These are phyloP conservation scores for Rhodotorula sp. DNA, from an alignment of 1,284 basidiomycete species.

Conservation along the genomic window DNA sequence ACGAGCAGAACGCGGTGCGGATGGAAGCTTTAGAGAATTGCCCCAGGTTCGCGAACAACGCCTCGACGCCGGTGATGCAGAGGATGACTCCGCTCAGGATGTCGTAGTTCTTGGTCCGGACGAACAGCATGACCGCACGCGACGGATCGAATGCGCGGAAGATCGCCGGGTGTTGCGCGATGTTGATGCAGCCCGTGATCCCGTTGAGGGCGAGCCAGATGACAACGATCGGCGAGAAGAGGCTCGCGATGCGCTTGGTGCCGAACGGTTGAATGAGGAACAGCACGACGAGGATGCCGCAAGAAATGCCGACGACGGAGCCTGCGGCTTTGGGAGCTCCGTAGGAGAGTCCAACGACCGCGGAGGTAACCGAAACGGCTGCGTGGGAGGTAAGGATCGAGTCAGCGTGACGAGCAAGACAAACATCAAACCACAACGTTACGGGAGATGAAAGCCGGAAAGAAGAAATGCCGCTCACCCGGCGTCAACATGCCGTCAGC, in stretches of 20 bases:
- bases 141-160: constrained; percentile 66
- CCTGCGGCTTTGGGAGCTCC: constrained; percentile 55
- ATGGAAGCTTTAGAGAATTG: constrained; percentile 64
- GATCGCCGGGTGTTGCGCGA: constrained; percentile 50
- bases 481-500: constrained; percentile 58
- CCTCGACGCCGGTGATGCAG: constrained; percentile 65
- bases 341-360: constrained; percentile 64
- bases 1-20: constrained; percentile 56
- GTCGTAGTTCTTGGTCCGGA: constrained; percentile 62
- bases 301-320: constrained; percentile 60
- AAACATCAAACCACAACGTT: constrained; percentile 41
- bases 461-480: neutral
- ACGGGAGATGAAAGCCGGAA: too few species aligned
- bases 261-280: constrained; percentile 63
- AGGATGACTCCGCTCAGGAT: constrained; percentile 64
- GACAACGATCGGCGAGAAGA: constrained; percentile 58
- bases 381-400: constrained; percentile 48
- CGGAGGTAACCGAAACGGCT: constrained; percentile 66
- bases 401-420: too few species aligned
- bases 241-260: constrained; percentile 56
- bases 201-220: constrained; percentile 1
- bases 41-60: constrained; percentile 63
- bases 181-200: neutral
- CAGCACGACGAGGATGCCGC: constrained; percentile 60
- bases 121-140: constrained; percentile 48